Evolutionary conservation across 345 rosid genomes (phyloP), one percentile per base, ranked within the genome.

Genomic region (Citrus hindsii): DNA sequence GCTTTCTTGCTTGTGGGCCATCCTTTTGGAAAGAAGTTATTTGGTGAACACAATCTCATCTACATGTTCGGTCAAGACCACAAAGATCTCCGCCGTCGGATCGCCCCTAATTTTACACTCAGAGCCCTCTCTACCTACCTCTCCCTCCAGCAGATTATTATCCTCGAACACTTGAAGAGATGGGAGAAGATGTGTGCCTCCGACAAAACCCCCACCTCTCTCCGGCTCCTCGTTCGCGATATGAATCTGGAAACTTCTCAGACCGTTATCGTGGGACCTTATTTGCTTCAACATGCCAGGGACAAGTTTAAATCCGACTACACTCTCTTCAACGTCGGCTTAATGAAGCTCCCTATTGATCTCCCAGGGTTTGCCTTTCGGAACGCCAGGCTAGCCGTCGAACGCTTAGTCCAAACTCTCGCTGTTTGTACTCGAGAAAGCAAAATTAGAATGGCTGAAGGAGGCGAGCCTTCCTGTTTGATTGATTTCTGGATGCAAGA

Each of bases 401-500:
- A 80, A 42, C 88, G 97, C 35, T 79, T 95, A 0, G 87, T 70
- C 7, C 61, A 82, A 8, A 84, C 90, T 0, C 88, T 95, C 2
- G 67, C 85, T 1, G 83, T 38, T 1, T 95, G 95, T 67, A 82
- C 84, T 4, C 67, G 60, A 46, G 78, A 75, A 75, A 92, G 98
- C 76, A 92, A 87, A 85, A 80, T 74, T 7, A 84, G 78, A 71
- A 92, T 92, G 92, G 84, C 70, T 21, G 48, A 27, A 2, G 89
- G 87, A 21, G 84, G 82, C 6, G 97, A 95, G 55, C 95, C 95
- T 28, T 73, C 84, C 8, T 95, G 95, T 67, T 73, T 95, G 35
- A 84, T 92, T 37, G 98, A 95, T 76, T 92, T 90, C 80, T 95
- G 95, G 97, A 93, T 95, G 95, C 92, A 87, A 70, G 92, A 88